Evolutionary conservation across 1,139 yeast species (phyloP), one percentile per base, ranked within the genome.

Genomic region (Kodamaea sp.): DNA sequence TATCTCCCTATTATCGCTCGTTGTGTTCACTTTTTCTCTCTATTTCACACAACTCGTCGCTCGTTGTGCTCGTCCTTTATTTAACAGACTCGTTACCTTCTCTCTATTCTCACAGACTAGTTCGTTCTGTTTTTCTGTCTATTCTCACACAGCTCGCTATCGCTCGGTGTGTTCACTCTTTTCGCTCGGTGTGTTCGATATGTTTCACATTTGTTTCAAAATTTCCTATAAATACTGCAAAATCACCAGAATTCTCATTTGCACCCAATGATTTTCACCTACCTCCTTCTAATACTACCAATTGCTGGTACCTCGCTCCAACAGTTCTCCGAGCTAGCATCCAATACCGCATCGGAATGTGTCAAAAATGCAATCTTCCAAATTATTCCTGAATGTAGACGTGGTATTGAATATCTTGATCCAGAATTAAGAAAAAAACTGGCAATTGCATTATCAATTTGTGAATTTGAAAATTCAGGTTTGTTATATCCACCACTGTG

Each of bases 391-490:
- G 47, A 49, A 23, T 71, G 77, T 38, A 46, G 42, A 1, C 36
- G 46, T 5, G 75, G 75, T 0, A 46, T 61, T 1, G 72, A 70
- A 10, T 37, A 55, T 2, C 41, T 71, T n/a, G 57, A 57, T 23
- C 56, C 67, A 1, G 36, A 26, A 8, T 39, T 49, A 22, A 60
- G 70, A 27, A 63, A 62, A 36, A 50, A 52, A n/a, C 65, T 75
- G 45, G 79, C 84, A 0, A 62, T 76, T 1, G 65, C 61, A 45
- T 57, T 79, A 8, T 73, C 83, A 0, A 48, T 78, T 0, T 79
- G 84, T 53, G 83, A 79, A 49, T 75, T 79, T 54, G 61, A 67
- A 40, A 73, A 67, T 26, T 65, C 81, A 0, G 55, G 62, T 1
- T 47, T 74, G 1, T 42, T 44, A 0, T 66, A 61, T 32, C 79